Base-by-base conservation (phyloP, 192 early-diverging fungal genomes). In the Backusella psychrophila region DNA sequence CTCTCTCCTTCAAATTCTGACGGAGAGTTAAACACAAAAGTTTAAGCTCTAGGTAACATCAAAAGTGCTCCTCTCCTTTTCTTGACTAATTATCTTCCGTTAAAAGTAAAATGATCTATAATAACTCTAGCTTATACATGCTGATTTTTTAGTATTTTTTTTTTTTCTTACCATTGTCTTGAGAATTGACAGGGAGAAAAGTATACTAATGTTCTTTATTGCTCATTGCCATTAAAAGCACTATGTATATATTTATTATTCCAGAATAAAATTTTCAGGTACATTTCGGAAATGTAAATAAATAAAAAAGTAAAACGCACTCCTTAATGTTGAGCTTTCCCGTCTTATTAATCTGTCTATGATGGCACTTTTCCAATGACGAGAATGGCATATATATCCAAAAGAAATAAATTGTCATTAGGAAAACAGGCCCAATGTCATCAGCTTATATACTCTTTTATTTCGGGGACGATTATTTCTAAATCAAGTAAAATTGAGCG, bases 31-130 rank as follows among this genome's bases (percentile, higher is more conserved):
- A 63, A 63, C 56, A 11, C 21, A 63, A 63, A 63, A 63, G 56
- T 26, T 63, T 63, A 63, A 63, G 23, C 56, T 63, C 56, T 26
- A 63, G 56, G 56, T 63, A 63, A 63, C 56, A 63, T 29, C 21
- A 63, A 63, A 63, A 63, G 23, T 26, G 26, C n/a, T 29, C 56
- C 11, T 63, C 56, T 63, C 56, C 56, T 63, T 59, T 56, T 63
- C 56, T 63, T 26, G 23, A 63, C 21, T 63, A 63, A 63, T 63
- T 63, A 63, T 23, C 9, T 63, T 63, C 56, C 56, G 56, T 63
- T 63, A 63, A 63, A 63, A 63, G 56, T 63, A 63, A 63, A 63
- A 63, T 63, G 23, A 63, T 29, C 56, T 29, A 63, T 63, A 26
- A 26, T 63, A 8, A 0, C 56, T 63, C 26, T 63, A 63, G 56